Percentiles rank a stretch among this genome's conserved stretches.
Evolutionary conservation across 2,329 filamentous ascomycete genomes (phyloP).

Genomic region (Fusarium sp.): DNA sequence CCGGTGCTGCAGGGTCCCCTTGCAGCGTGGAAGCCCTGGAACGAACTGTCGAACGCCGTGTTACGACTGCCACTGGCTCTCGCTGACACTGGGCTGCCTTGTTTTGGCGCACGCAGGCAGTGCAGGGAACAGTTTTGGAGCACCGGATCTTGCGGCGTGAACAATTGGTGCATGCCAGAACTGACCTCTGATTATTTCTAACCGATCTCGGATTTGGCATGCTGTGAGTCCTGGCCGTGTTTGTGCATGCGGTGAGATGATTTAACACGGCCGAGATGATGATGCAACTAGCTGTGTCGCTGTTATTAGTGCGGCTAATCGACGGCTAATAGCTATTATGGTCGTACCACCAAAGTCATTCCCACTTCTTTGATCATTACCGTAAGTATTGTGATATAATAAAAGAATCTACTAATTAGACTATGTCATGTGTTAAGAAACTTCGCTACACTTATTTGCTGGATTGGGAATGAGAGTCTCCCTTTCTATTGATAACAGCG

Average conservation of each 20-base stretch:
- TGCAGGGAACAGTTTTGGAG: constrained; percentile 4
- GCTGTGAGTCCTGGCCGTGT: neutral
- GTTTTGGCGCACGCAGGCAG: neutral
- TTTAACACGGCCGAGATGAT: constrained; percentile 1
- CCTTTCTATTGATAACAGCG: too few species aligned
- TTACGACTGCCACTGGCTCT: neutral
- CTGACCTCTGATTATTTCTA: constrained; percentile 9
- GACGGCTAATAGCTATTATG: neutral
- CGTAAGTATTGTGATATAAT: too few species aligned
- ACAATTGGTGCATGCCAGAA: constrained; percentile 1
- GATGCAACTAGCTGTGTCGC: fast-evolving
- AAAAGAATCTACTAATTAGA: too few species aligned
- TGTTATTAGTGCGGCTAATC: fast-evolving
- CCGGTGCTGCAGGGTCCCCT: neutral
- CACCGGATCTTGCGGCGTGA: constrained; percentile 4
- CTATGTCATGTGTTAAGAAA: neutral
- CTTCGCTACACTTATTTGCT: too few species aligned
- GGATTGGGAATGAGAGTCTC: too few species aligned
- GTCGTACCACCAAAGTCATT: too few species aligned
- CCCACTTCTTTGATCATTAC: too few species aligned
- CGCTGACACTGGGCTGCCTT: constrained; percentile 1
- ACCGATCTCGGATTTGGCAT: constrained; percentile 1
- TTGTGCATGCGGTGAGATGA: neutral
- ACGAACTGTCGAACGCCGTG: neutral
- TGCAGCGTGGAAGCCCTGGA: neutral